Evolutionary conservation across 345 rosid genomes (phyloP).

Genomic region (Mangifera indica): DNA sequence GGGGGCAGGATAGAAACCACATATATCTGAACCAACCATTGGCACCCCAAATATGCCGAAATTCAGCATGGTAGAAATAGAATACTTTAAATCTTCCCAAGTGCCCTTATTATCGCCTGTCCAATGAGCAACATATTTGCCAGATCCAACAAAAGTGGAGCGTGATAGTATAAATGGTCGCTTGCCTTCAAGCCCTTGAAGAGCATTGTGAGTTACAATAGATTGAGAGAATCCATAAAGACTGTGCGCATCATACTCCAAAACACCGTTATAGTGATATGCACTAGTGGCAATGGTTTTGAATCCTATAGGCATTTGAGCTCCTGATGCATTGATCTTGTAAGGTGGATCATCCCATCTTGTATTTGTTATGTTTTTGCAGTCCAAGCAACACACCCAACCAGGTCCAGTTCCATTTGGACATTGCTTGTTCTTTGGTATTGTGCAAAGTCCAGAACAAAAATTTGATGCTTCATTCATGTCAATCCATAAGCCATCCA

Average conservation of each 20-base stretch:
- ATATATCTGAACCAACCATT: constrained; percentile 3
- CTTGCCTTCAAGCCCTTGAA: background rate
- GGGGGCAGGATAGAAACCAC: background rate
- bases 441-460: too few relatives aligned
- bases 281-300: background rate
- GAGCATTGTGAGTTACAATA: background rate
- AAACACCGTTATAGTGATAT: background rate
- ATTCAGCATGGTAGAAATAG: background rate
- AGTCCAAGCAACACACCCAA: too few relatives aligned
- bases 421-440: too few relatives aligned
- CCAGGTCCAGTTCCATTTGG: too few relatives aligned
- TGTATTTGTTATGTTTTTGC: too few relatives aligned
- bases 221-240: background rate
- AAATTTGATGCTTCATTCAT: constrained; percentile 6
- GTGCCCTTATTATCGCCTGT: constrained; percentile 10
- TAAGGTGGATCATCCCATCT: constrained; percentile 7
- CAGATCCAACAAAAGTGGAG: constrained; percentile 9
- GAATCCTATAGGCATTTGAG: too few relatives aligned
- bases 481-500: constrained; percentile 8
- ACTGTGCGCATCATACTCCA: background rate
- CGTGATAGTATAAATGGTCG: background rate
- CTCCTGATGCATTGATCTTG: background rate
- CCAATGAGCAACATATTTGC: constrained; percentile 6
- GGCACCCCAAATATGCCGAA: constrained; percentile 7
- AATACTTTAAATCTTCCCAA: constrained; percentile 5